Conservation (phyloP, 805 yeast species). For the Candida wancherniae region DNA sequence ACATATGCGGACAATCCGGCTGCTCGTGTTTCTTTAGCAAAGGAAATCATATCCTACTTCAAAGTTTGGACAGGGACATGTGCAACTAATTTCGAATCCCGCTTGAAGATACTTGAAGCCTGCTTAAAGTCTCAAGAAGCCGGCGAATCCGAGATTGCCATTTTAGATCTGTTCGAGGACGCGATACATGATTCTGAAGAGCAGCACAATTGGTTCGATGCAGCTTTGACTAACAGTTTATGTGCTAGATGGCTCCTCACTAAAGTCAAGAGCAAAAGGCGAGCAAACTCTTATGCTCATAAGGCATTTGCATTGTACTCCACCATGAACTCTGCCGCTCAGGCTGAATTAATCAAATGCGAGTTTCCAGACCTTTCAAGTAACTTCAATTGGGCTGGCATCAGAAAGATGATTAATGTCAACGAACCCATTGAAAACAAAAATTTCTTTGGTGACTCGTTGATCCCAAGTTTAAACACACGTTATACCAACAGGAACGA, state of each 20-base stretch:
- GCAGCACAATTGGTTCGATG: slow-evolving; percentile 31
- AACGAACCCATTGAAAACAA: slow-evolving; percentile 5
- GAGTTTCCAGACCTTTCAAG: slow-evolving; percentile 25
- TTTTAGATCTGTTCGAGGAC: slow-evolving; percentile 42
- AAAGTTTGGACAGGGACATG: slow-evolving; percentile 31
- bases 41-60: slow-evolving; percentile 20
- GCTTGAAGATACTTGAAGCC: slow-evolving; percentile 32
- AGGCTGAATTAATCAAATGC: slow-evolving; percentile 20
- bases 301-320: slow-evolving; percentile 34
- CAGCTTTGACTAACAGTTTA: slow-evolving; percentile 36
- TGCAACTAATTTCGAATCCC: slow-evolving; percentile 37
- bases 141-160: slow-evolving; percentile 25
- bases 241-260: slow-evolving; percentile 39
- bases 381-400: slow-evolving; percentile 31
- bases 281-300: slow-evolving; percentile 33
- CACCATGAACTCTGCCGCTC: slow-evolving; percentile 22
- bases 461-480: background rate
- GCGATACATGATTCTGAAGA: slow-evolving; percentile 37
- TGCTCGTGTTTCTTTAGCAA: slow-evolving; percentile 19
- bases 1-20: slow-evolving; percentile 17
- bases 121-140: slow-evolving; percentile 16
- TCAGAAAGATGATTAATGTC: slow-evolving; percentile 11
- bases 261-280: slow-evolving; percentile 20
- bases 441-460: slow-evolving; percentile 7
- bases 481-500: background rate